Percentiles rank a stretch among this genome's conserved stretches.
phyloP scores from a whole-genome alignment of 257 asterid species.

The Scutellaria baicalensis region DNA sequence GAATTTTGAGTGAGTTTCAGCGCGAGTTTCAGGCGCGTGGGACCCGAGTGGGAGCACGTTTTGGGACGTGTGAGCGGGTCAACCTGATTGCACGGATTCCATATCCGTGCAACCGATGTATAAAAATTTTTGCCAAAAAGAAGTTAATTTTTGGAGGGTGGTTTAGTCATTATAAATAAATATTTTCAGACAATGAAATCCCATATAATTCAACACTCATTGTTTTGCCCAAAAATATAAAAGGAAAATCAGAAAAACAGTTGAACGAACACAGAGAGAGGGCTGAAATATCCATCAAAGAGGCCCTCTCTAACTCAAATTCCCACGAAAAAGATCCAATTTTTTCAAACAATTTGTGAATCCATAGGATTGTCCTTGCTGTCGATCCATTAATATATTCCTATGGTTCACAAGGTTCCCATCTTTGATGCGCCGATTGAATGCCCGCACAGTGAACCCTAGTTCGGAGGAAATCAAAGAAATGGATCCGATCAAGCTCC shows the following conservation, averaged over 20 bases:
- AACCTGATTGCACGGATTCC: no score
- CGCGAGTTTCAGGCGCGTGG: no score
- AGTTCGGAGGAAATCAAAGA: conserved; percentile 21
- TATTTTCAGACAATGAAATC: background rate
- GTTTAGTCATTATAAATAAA: no score
- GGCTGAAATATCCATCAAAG: conserved; percentile 18
- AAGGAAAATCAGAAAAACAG: background rate
- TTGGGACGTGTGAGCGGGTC: no score
- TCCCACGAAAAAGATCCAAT: background rate
- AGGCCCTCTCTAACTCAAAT: conserved; percentile 26
- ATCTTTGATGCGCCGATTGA: conserved; percentile 96
- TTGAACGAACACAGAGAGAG: conserved; percentile 6
- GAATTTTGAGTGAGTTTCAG: no score
- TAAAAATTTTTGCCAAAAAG: no score
- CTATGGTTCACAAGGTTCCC: conserved; percentile 51
- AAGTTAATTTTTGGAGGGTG: no score
- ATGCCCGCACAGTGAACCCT: conserved; percentile 55
- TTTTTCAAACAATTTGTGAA: conserved; percentile 6
- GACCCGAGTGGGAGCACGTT: no score
- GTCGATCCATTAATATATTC: conserved; percentile 18
- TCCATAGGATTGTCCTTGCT: conserved; percentile 22
- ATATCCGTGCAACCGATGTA: no score
- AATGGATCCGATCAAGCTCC: conserved; percentile 76
- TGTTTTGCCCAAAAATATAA: background rate
- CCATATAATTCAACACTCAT: background rate